Conservation (phyloP, 805 yeast species). For the Hanseniaspora nectarophila region DNA sequence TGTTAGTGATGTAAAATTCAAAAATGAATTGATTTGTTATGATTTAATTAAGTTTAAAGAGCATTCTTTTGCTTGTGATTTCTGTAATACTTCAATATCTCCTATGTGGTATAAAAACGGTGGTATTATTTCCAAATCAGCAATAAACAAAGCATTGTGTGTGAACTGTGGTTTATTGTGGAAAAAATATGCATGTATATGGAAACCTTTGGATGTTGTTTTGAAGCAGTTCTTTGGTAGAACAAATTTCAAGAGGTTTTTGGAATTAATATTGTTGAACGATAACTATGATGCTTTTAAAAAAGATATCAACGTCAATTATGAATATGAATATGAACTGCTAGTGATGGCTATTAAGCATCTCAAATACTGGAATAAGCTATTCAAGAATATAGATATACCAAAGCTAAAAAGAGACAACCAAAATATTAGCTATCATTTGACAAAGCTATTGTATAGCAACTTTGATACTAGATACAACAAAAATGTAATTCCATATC, state of each 20-base stretch:
- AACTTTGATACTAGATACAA: not conserved
- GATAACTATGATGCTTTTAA: conserved; percentile 14
- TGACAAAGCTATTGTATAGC: not conserved
- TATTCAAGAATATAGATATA: not conserved
- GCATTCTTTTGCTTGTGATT: conserved; percentile 51
- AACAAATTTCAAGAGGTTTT: conserved; percentile 14
- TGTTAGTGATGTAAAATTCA: conserved; percentile 16
- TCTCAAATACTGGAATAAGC: not conserved
- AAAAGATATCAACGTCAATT: not conserved
- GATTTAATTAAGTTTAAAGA: conserved; percentile 51
- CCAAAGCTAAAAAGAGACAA: not conserved
- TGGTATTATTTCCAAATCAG: not conserved
- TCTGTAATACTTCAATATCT: conserved; percentile 41
- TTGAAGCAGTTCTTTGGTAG: conserved; percentile 34
- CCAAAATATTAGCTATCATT: not conserved
- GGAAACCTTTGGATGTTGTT: conserved; percentile 72
- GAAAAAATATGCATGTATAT: conserved; percentile 76
- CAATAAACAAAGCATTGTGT: conserved; percentile 48
- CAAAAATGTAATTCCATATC: not conserved
- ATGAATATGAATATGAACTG: conserved; percentile 4
- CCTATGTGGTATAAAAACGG: conserved; percentile 28
- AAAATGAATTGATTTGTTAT: conserved; percentile 43
- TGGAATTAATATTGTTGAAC: conserved; percentile 14
- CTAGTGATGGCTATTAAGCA: not conserved
- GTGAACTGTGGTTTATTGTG: conserved; percentile 78